Conservation (phyloP, 257 asterid species). For the Lavandula angustifolia region DNA sequence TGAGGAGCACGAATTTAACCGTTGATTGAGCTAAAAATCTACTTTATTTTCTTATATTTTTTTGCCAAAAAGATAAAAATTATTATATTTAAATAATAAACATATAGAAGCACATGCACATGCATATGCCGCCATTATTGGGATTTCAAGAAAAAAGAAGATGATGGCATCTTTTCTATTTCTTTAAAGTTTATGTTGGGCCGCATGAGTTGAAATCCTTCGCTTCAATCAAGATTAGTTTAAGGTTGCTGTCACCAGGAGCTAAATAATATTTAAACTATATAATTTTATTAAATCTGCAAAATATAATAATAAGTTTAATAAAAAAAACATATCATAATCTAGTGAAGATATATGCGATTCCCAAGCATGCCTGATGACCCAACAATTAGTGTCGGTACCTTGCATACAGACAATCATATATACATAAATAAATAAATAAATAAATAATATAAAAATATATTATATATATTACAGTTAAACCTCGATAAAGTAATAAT, state of each 20-base stretch:
- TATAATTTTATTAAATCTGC: too few relatives aligned
- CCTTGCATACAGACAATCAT: too few relatives aligned
- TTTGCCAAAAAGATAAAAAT: background rate
- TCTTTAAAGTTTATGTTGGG: background rate
- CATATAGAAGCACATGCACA: background rate
- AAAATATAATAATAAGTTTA: too few relatives aligned
- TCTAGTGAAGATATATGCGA: too few relatives aligned
- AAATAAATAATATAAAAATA: too few relatives aligned
- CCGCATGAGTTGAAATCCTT: conserved; percentile 9
- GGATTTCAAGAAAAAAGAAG: background rate
- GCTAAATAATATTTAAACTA: background rate
- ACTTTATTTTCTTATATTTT: background rate
- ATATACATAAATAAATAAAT: too few relatives aligned
- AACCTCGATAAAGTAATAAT: too few relatives aligned
- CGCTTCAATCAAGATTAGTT: conserved; percentile 10
- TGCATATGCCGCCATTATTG: conserved; percentile 26
- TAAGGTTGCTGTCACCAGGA: background rate
- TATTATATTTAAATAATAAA: conserved; percentile 13
- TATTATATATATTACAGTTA: too few relatives aligned
- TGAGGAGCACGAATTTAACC: background rate
- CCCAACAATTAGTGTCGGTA: too few relatives aligned
- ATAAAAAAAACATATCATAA: too few relatives aligned
- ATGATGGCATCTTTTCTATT: conserved; percentile 22
- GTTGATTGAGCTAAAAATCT: conserved; percentile 11
- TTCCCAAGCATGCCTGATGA: too few relatives aligned